These are phyloP conservation scores for Cetradonia linearis DNA, from an alignment of 495 filamentous ascomycete genomes.

Conservation along the genomic window DNA sequence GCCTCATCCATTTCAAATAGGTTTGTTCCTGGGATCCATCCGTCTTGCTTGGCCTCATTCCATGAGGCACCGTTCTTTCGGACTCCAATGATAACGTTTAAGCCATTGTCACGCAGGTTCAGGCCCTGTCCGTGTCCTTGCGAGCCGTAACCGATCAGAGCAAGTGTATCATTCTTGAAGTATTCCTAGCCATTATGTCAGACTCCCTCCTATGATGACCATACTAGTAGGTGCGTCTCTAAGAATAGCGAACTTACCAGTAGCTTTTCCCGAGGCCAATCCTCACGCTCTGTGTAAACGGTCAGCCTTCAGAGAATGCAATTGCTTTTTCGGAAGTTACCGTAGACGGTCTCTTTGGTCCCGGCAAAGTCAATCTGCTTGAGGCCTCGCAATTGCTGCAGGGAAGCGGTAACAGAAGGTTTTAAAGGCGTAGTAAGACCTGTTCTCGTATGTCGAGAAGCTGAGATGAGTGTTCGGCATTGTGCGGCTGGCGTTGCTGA, in stretches of 20 bases:
- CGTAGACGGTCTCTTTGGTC: conserved; percentile 82
- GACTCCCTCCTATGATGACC: conserved; percentile 3
- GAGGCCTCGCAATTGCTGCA: conserved; percentile 62
- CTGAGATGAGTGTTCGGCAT: conserved; percentile 59
- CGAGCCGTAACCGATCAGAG: conserved; percentile 97
- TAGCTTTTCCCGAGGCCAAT: conserved; percentile 98
- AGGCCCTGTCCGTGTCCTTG: conserved; percentile 98
- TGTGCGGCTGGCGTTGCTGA: conserved; percentile 45
- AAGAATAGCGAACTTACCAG: conserved; percentile 46
- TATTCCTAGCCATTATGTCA: conserved; percentile 57
- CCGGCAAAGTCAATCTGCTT: conserved; percentile 96
- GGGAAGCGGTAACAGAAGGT: conserved; percentile 39
- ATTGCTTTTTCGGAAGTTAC: conserved; percentile 36
- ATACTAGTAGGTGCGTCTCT: neutral
- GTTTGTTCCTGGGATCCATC: conserved; percentile 97
- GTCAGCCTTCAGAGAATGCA: conserved; percentile 14
- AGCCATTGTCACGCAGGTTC: conserved; percentile 96
- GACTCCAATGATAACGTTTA: conserved; percentile 97
- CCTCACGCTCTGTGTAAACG: conserved; percentile 64
- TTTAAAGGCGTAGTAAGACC: conserved; percentile 37
- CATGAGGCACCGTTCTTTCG: conserved; percentile 96
- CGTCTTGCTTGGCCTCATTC: conserved; percentile 93
- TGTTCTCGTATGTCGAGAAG: conserved; percentile 25
- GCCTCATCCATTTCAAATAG: conserved; percentile 95
- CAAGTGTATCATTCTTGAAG: conserved; percentile 99